Percentiles rank a stretch among this genome's conserved stretches.
Evolutionary conservation across 371 early-diverging fungal species (phyloP).

Genomic region (Apophysomyces ossiformis): DNA sequence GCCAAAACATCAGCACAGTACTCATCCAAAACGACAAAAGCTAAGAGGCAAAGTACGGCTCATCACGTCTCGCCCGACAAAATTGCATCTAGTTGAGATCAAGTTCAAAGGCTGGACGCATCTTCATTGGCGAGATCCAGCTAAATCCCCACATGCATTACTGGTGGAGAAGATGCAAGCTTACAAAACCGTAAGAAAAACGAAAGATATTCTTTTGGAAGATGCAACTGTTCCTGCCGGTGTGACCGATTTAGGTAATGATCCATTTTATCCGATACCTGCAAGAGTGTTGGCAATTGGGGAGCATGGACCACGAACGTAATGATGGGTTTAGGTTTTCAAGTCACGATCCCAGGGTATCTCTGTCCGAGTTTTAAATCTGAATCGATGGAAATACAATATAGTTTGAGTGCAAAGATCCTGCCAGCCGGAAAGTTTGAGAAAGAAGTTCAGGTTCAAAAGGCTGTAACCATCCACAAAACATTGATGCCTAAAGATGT

Average conservation of each 20-base stretch:
- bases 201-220: conserved; percentile 27
- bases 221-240: conserved; percentile 39
- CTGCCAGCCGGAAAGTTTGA: conserved; percentile 26
- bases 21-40: conserved; percentile 39
- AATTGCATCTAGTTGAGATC: conserved; percentile 30
- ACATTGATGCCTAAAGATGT: conserved; percentile 41
- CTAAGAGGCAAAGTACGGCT: conserved; percentile 40
- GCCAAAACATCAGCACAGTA: conserved; percentile 27
- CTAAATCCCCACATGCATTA: conserved; percentile 23
- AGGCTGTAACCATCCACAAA: conserved; percentile 24
- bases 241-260: conserved; percentile 36
- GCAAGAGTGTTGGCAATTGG: no score
- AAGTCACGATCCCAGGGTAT: conserved; percentile 38
- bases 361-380: conserved; percentile 34
- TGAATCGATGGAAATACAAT: conserved; percentile 26
- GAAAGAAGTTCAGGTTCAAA: conserved; percentile 25
- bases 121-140: conserved; percentile 39
- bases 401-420: conserved; percentile 28
- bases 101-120: conserved; percentile 33
- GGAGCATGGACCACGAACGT: no score
- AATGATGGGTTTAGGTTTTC: conserved; percentile 24
- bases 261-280: no score
- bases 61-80: conserved; percentile 34
- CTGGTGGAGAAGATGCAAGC: conserved; percentile 31
- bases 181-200: conserved; percentile 32